A percentile compares a stretch with the other conserved stretches of the same genome.
Evolutionary conservation across 2,329 filamentous ascomycete species (phyloP).

Genomic region (Fusarium sp.): DNA sequence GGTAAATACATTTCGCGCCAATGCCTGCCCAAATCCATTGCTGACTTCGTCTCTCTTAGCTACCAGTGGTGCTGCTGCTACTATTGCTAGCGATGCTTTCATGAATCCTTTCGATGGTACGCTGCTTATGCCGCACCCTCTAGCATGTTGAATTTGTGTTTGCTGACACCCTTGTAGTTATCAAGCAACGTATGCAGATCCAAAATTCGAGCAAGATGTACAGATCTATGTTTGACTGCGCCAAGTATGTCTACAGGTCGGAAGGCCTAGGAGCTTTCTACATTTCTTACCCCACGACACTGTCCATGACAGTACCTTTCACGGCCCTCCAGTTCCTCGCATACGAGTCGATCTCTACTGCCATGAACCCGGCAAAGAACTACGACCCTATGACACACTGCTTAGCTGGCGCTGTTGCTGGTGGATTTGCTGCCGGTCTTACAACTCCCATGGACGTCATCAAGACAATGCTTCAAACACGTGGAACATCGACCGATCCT

Average conservation of each 20-base stretch:
- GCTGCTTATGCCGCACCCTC: slow-evolving; percentile 52
- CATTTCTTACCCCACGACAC: slow-evolving; percentile 95
- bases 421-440: slow-evolving; percentile 90
- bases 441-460: slow-evolving; percentile 98
- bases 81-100: slow-evolving; percentile 95
- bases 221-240: slow-evolving; percentile 87
- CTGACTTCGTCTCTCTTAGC: slow-evolving; percentile 62
- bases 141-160: neutral
- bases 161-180: slow-evolving; percentile 69
- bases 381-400: slow-evolving; percentile 97
- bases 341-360: slow-evolving; percentile 95
- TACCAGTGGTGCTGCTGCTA: slow-evolving; percentile 91
- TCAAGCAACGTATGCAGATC: slow-evolving; percentile 99
- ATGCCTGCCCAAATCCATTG: neutral
- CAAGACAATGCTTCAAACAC: slow-evolving; percentile 95
- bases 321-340: slow-evolving; percentile 97
- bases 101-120: slow-evolving; percentile 99
- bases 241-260: slow-evolving; percentile 83
- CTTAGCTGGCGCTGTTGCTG: slow-evolving; percentile 88
- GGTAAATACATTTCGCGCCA: slow-evolving; percentile 63
- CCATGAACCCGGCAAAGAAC: slow-evolving; percentile 85
- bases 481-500: slow-evolving; percentile 82
- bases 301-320: slow-evolving; percentile 99
- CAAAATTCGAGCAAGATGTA: slow-evolving; percentile 91
- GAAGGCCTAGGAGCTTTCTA: slow-evolving; percentile 96